phyloP scores from a whole-genome alignment of 2,329 filamentous ascomycete species.

The Paraphoma sp. region DNA sequence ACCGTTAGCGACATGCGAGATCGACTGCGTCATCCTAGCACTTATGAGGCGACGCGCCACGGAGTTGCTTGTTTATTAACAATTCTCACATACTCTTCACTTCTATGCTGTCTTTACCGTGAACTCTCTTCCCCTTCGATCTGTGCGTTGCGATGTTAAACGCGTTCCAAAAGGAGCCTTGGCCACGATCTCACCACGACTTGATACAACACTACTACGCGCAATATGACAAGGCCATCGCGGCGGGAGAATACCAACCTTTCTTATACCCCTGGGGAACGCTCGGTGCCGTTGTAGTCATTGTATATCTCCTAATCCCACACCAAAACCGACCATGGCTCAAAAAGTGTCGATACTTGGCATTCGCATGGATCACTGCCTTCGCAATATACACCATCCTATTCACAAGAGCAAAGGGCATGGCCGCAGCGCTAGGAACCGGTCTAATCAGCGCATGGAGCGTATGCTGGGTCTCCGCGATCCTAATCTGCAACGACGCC shows the following conservation, averaged over 20 bases:
- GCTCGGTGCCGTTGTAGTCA: constrained; percentile 48
- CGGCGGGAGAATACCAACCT: constrained; percentile 49
- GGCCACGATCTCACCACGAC: constrained; percentile 45
- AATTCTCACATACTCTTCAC: constrained; percentile 2
- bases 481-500: constrained; percentile 63
- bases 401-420: constrained; percentile 55
- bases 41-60: constrained; percentile 17
- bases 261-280: constrained; percentile 54
- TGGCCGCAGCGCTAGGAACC: constrained; percentile 61
- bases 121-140: neutral
- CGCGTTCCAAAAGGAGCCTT: constrained; percentile 19
- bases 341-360: constrained; percentile 51
- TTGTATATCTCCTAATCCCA: constrained; percentile 61
- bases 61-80: constrained; percentile 15
- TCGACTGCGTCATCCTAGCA: constrained; percentile 38
- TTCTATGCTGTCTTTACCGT: neutral
- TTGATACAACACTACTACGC: constrained; percentile 45
- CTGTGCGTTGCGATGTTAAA: constrained; percentile 14
- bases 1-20: constrained; percentile 24
- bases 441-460: constrained; percentile 63
- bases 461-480: constrained; percentile 58
- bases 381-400: constrained; percentile 54
- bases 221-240: constrained; percentile 49
- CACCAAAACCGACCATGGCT: constrained; percentile 50
- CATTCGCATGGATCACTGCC: constrained; percentile 53